These are phyloP conservation scores for Amaranthus palmeri DNA, from an alignment of 148 eudicot species.

Conservation along the genomic window DNA sequence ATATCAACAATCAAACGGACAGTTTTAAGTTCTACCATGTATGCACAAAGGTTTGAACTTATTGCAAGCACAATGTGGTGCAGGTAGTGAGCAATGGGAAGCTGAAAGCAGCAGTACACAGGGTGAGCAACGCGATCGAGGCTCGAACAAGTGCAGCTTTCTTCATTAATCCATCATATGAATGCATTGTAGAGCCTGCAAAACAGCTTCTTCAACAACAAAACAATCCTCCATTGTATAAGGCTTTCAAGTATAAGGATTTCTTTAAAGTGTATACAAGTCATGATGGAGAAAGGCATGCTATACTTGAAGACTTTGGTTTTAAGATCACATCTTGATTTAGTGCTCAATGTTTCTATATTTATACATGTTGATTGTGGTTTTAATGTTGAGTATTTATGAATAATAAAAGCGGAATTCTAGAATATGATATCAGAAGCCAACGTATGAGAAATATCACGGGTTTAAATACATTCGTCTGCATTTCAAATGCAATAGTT, in stretches of 20 bases:
- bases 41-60: too few species aligned
- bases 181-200: slow-evolving; percentile 32
- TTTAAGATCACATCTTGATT: background rate
- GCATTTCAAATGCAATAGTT: too few species aligned
- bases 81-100: slow-evolving; percentile 40
- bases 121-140: slow-evolving; percentile 34
- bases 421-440: too few species aligned
- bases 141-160: slow-evolving; percentile 30
- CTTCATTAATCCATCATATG: slow-evolving; percentile 29
- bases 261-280: slow-evolving; percentile 20
- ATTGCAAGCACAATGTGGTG: background rate
- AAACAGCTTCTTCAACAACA: slow-evolving; percentile 22
- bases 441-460: too few species aligned
- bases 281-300: slow-evolving; percentile 18
- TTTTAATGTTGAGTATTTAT: too few species aligned
- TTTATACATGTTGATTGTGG: too few species aligned
- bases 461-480: too few species aligned
- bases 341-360: background rate
- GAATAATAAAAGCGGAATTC: too few species aligned
- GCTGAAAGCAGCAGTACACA: slow-evolving; percentile 34
- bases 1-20: too few species aligned
- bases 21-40: too few species aligned
- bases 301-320: slow-evolving; percentile 21
- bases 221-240: slow-evolving; percentile 24
- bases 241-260: slow-evolving; percentile 27